Conservation (phyloP, 176 grass and related monocot genomes). For the Zoysia japonica region DNA sequence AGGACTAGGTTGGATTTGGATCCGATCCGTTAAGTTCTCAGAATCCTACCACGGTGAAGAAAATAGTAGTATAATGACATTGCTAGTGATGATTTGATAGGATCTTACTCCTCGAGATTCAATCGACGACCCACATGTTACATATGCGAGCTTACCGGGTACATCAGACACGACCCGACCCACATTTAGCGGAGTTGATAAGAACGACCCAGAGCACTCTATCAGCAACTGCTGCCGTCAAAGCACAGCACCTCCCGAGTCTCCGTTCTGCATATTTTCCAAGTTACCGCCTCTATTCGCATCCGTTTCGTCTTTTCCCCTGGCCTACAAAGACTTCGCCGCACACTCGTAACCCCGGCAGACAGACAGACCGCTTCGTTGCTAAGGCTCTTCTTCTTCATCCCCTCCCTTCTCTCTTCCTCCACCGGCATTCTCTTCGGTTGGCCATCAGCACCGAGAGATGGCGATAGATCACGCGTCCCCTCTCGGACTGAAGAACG, state of each 20-base stretch:
- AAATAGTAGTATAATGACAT: not conserved
- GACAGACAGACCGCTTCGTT: not conserved
- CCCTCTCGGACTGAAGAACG: conserved; percentile 49
- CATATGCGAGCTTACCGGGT: conserved; percentile 5
- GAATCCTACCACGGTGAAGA: not conserved
- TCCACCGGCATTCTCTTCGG: conserved; percentile 14
- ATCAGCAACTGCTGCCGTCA: conserved; percentile 1
- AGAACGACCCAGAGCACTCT: conserved; percentile 40
- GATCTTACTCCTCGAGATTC: not conserved
- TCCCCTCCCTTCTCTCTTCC: not conserved
- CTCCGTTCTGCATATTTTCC: conserved; percentile 4
- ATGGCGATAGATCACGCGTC: conserved; percentile 72
- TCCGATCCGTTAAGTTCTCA: not conserved
- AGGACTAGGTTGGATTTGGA: not conserved
- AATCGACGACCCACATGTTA: conserved; percentile 2
- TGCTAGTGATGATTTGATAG: not conserved
- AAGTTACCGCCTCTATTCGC: not conserved
- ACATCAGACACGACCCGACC: not conserved
- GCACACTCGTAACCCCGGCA: not conserved
- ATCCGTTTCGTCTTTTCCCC: conserved; percentile 27
- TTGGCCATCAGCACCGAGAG: not conserved
- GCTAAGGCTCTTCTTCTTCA: conserved; percentile 13
- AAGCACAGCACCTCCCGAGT: not conserved
- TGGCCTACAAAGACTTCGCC: conserved; percentile 50
- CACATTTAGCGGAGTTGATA: conserved; percentile 37